These are phyloP conservation scores for Rhodotorula mucilaginosa DNA, from an alignment of 1,284 basidiomycete genomes.

Conservation along the genomic window DNA sequence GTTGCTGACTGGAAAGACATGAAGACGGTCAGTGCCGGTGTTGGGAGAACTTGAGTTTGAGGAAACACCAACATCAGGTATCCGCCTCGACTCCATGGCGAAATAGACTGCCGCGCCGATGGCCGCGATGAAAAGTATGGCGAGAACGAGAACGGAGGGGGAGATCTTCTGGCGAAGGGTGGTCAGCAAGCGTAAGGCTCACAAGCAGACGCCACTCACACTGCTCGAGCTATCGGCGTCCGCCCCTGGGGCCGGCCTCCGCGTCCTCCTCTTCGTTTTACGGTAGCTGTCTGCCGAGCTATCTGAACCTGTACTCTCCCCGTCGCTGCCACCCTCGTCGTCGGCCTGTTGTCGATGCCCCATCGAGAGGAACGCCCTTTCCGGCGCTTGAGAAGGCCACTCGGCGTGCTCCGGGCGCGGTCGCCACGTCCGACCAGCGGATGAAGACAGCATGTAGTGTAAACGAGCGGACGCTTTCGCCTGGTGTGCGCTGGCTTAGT, in stretches of 20 bases:
- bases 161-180: not conserved
- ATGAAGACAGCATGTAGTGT: not conserved
- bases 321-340: not conserved
- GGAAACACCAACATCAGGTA: not conserved
- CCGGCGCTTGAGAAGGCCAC: not conserved
- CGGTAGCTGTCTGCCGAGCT: not conserved
- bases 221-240: not conserved
- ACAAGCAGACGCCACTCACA: not conserved
- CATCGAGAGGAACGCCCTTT: not conserved
- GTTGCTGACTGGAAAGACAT: not conserved
- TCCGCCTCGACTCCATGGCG: not conserved
- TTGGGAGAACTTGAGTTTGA: fast-evolving
- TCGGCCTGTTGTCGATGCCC: not conserved
- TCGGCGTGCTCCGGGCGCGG: not conserved
- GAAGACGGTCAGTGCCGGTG: not conserved
- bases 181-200: not conserved
- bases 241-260: not conserved
- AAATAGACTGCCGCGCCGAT: conserved; percentile 1
- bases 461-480: not conserved
- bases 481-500: not conserved
- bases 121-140: not conserved
- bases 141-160: not conserved
- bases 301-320: not conserved
- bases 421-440: not conserved
- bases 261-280: not conserved